phyloP scores from a whole-genome alignment of 805 yeast species.

The Nakazawaea ambrosiae region DNA sequence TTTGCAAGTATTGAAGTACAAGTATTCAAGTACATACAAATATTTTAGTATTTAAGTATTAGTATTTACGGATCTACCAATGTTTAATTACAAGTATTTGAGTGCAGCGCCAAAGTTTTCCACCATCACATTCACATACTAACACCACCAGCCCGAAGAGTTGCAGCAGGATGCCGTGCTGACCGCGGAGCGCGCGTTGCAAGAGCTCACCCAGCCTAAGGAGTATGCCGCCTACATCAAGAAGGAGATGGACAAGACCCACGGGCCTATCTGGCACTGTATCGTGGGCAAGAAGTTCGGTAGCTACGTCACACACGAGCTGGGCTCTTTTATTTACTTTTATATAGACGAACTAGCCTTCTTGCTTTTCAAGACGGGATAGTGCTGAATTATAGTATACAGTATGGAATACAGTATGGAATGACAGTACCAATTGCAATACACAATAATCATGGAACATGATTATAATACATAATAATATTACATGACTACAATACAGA shows the following conservation, averaged over 20 bases:
- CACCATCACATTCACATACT: neutral
- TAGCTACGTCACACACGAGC: conserved; percentile 69
- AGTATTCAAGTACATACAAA: too few species aligned
- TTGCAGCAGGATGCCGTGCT: conserved; percentile 43
- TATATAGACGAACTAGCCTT: conserved; percentile 66
- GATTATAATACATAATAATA: too few species aligned
- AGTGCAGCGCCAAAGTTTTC: too few species aligned
- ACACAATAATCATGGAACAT: too few species aligned
- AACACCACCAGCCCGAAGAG: conserved; percentile 33
- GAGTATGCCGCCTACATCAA: conserved; percentile 64
- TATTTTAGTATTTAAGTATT: too few species aligned
- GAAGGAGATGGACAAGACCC: conserved; percentile 53
- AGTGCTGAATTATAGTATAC: too few species aligned
- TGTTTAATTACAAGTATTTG: too few species aligned
- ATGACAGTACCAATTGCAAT: too few species aligned
- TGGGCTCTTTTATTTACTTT: conserved; percentile 64
- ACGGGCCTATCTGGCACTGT: conserved; percentile 76
- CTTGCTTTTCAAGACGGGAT: conserved; percentile 63
- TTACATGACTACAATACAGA: too few species aligned
- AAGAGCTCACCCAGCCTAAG: conserved; percentile 38
- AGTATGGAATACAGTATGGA: too few species aligned
- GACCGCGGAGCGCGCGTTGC: conserved; percentile 37
- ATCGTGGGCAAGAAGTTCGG: conserved; percentile 78
- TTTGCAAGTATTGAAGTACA: too few species aligned
- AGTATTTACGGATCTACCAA: too few species aligned